Percentiles rank a stretch among this genome's conserved stretches.
Evolutionary conservation across 257 asterid species (phyloP).

Genomic region (Agastache rugosa): DNA sequence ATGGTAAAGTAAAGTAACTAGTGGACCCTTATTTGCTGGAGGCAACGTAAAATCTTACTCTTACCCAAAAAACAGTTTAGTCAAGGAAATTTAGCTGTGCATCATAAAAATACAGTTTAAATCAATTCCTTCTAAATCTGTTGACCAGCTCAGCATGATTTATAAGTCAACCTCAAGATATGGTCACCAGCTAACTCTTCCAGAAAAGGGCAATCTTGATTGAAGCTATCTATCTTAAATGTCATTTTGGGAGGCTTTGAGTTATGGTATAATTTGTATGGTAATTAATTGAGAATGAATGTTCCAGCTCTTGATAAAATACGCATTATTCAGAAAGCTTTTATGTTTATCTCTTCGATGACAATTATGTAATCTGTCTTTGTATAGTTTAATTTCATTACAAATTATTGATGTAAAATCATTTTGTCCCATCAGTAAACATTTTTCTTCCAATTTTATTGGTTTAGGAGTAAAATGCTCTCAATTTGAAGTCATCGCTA

Average conservation of each 20-base stretch:
- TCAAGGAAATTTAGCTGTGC: not conserved
- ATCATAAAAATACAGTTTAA: not conserved
- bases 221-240: not conserved
- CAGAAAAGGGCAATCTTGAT: not conserved
- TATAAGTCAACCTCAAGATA: not conserved
- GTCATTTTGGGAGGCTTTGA: not conserved
- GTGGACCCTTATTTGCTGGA: not conserved
- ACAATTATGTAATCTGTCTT: not conserved
- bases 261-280: not conserved
- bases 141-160: not conserved
- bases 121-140: not conserved
- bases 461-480: not conserved
- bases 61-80: not conserved
- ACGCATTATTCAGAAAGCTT: not conserved
- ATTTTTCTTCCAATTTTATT: not conserved
- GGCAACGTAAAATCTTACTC: not conserved
- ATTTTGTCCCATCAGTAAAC: conserved; percentile 9
- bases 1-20: not conserved
- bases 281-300: not conserved
- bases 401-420: not conserved
- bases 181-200: not conserved
- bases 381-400: conserved; percentile 3
- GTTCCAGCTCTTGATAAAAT: not conserved
- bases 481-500: conserved; percentile 7
- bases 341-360: not conserved